Conservation (phyloP, 768 basidiomycete species). For the Kwoniella sp. region DNA sequence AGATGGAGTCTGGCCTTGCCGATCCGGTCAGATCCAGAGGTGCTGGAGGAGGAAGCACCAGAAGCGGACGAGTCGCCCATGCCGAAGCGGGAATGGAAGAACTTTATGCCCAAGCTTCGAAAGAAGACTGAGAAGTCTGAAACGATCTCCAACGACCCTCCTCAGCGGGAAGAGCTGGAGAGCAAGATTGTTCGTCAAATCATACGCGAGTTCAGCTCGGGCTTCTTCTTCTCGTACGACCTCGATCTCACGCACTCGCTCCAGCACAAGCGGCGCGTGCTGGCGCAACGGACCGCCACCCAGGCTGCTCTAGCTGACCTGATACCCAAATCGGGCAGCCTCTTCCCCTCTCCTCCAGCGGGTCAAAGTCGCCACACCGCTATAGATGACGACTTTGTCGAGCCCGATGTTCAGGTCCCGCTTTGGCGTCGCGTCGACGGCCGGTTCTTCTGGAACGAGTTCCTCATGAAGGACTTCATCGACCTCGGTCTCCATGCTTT, state of each 20-base stretch:
- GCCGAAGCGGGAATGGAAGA: constrained; percentile 16
- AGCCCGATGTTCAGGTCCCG: constrained; percentile 73
- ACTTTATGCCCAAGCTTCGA: constrained; percentile 26
- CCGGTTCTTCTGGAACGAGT: constrained; percentile 96
- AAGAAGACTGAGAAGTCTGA: constrained; percentile 4
- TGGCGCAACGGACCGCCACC: constrained; percentile 25
- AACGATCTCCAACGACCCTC: constrained; percentile 20
- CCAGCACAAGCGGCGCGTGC: constrained; percentile 40
- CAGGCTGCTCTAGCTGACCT: constrained; percentile 33
- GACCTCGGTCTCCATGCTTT: constrained; percentile 86
- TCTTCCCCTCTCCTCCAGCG: constrained; percentile 50
- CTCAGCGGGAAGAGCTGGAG: constrained; percentile 61
- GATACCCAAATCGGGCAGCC: constrained; percentile 17
- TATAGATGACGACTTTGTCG: constrained; percentile 60
- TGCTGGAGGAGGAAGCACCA: constrained; percentile 6
- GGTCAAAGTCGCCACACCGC: constrained; percentile 64
- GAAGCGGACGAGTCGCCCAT: constrained; percentile 25
- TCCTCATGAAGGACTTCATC: constrained; percentile 74
- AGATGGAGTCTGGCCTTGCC: constrained; percentile 12
- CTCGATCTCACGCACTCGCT: constrained; percentile 60
- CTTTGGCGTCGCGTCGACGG: constrained; percentile 86
- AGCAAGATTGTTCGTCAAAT: constrained; percentile 75
- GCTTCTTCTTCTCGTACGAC: constrained; percentile 85
- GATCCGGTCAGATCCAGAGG: not conserved
- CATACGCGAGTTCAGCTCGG: constrained; percentile 69